These are phyloP conservation scores for Myxozyma mucilagina DNA, from an alignment of 805 yeast species.

Conservation along the genomic window DNA sequence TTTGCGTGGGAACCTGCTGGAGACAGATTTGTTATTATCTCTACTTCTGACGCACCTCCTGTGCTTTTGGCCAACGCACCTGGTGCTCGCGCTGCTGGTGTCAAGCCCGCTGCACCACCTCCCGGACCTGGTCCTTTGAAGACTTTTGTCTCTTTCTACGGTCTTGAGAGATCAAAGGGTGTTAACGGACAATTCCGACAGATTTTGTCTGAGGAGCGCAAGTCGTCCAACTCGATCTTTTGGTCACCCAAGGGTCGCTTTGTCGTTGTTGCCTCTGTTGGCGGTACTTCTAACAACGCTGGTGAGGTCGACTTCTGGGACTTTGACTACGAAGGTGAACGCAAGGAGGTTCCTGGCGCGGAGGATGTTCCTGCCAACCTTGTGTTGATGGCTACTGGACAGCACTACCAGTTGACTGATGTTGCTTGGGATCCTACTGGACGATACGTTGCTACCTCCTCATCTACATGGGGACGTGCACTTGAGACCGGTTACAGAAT, in stretches of 20 bases:
- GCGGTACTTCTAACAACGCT: conserved; percentile 50
- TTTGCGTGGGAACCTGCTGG: conserved; percentile 96
- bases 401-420: conserved; percentile 76
- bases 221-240: conserved; percentile 66
- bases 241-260: conserved; percentile 96
- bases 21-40: conserved; percentile 79
- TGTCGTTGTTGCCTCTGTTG: conserved; percentile 54
- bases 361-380: conserved; percentile 58
- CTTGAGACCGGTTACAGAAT: conserved; percentile 89
- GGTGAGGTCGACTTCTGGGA: conserved; percentile 81
- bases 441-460: conserved; percentile 83
- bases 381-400: conserved; percentile 61
- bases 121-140: conserved; percentile 42
- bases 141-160: conserved; percentile 75
- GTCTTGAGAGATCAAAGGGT: conserved; percentile 64
- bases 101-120: conserved; percentile 26
- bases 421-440: conserved; percentile 96
- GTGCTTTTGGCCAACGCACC: conserved; percentile 51
- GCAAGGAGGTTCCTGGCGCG: conserved; percentile 41
- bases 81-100: not conserved
- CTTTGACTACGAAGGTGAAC: conserved; percentile 74
- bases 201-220: conserved; percentile 59
- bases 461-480: conserved; percentile 79
- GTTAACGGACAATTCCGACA: conserved; percentile 58
- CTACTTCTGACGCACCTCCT: conserved; percentile 52